Evolutionary conservation across 1,139 yeast genomes (phyloP), one percentile per base, ranked within the genome.

Genomic region (Diutina scorzettiae): DNA sequence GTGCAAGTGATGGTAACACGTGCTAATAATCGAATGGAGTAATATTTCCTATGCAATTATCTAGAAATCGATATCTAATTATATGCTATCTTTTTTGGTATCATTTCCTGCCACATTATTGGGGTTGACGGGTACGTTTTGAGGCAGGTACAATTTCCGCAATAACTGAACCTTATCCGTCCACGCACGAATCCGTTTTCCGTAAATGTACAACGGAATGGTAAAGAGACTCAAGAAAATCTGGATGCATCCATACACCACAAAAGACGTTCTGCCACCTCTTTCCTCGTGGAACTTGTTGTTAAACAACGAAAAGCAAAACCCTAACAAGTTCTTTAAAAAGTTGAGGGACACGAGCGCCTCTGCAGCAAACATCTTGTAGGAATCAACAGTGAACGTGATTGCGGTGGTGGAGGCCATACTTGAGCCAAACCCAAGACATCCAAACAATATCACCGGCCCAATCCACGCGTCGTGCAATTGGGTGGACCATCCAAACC

Each of bases 331-430:
- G 51, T 77, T 77, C 53, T 77, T 77, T 44, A 66, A 56, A 43
- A 77, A 61, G 53, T 76, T 76, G 44, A 76, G 62, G 9, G 78
- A 64, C 3, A 77, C 83, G 42, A 77, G 62, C 0, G 77, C 66
- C 53, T 77, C 83, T 7, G 76, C 69, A 0, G 83, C 80, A 60
- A 69, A 75, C 63, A 69, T 62, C 47, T 69, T 71, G 55, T 77
- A 76, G 5, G 73, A 67, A 53, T 77, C 83, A 19, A 77, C 78
- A 2, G 76, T 66, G 51, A 68, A 76, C 1, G 82, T 75, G 44
- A 76, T 77, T 11, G 79, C 76, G 1, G 80, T 72, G 5, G 81
- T 75, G 36, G 79, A 72, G 0, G 80, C 79, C 53, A 76, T 59
- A 1, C 78, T 69, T 45, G 78, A 68, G 11, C 83, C 83, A 57